phyloP scores from a whole-genome alignment of 2,329 filamentous ascomycete genomes.

The Sclerotinia glacialis region DNA sequence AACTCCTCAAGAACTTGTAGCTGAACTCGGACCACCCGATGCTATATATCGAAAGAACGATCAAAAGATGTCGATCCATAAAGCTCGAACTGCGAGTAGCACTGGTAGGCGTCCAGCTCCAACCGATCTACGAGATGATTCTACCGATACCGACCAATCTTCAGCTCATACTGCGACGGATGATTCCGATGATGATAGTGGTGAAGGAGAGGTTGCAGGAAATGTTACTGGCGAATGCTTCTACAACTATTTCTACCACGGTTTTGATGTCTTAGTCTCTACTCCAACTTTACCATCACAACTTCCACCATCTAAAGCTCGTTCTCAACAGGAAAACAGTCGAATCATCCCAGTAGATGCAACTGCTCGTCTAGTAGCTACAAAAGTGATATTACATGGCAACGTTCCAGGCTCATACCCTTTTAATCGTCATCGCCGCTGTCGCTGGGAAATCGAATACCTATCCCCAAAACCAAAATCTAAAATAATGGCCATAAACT shows the following conservation, averaged over 20 bases:
- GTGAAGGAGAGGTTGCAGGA: constrained; percentile 55
- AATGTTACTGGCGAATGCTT: constrained; percentile 73
- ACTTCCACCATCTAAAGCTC: constrained; percentile 53
- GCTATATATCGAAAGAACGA: constrained; percentile 92
- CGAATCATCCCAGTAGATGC: constrained; percentile 31
- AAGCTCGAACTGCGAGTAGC: constrained; percentile 55
- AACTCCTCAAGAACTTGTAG: constrained; percentile 85
- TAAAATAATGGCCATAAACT: constrained; percentile 37
- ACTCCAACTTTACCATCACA: constrained; percentile 65
- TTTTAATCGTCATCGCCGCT: constrained; percentile 90
- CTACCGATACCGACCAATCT: constrained; percentile 72
- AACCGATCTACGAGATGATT: constrained; percentile 48
- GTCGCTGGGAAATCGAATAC: constrained; percentile 76
- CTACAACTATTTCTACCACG: constrained; percentile 96
- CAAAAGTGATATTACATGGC: constrained; percentile 88
- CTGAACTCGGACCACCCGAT: constrained; percentile 88
- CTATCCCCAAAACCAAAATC: constrained; percentile 44
- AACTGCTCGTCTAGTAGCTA: constrained; percentile 72
- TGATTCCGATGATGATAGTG: constrained; percentile 62
- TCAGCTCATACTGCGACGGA: constrained; percentile 70
- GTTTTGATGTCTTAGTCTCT: constrained; percentile 91
- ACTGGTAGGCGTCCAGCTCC: constrained; percentile 48
- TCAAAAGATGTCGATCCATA: constrained; percentile 82
- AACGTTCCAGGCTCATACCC: constrained; percentile 95
- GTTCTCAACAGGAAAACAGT: constrained; percentile 28